Evolutionary conservation across 345 rosid genomes (phyloP).

Genomic region (Gossypium sturtianum): DNA sequence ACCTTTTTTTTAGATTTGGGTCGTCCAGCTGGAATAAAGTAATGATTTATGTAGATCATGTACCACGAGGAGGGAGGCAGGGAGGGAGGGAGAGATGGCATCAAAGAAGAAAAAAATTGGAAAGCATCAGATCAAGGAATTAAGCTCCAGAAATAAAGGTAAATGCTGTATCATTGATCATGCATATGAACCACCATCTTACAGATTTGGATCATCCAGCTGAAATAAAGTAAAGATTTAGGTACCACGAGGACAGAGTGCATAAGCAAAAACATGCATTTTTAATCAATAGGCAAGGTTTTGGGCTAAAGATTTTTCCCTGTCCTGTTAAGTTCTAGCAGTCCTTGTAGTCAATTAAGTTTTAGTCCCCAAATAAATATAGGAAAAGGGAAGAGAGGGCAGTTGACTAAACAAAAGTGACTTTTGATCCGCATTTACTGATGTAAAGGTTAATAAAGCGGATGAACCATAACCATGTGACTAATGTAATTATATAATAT

Average conservation of each 20-base stretch:
- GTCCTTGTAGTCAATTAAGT: background rate
- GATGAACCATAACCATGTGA: background rate
- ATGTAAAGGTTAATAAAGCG: background rate
- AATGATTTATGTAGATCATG: background rate
- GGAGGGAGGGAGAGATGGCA: background rate
- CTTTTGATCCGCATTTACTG: background rate
- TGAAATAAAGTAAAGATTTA: background rate
- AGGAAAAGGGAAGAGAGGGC: background rate
- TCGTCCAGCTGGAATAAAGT: background rate
- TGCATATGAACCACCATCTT: background rate
- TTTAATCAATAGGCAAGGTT: background rate
- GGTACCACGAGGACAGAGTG: background rate
- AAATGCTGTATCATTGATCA: background rate
- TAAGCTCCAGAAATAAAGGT: background rate
- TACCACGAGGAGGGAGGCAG: background rate
- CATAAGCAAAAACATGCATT: background rate
- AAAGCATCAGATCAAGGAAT: background rate
- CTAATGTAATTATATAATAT: background rate
- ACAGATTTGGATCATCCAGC: background rate
- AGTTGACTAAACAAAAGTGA: background rate
- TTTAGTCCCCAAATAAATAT: background rate
- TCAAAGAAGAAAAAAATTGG: background rate
- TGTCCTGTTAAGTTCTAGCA: background rate
- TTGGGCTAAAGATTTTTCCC: background rate
- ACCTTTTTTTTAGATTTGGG: background rate